These are phyloP conservation scores for Rachicladosporium sp. DNA, from an alignment of 2,329 filamentous ascomycete species.

Conservation along the genomic window DNA sequence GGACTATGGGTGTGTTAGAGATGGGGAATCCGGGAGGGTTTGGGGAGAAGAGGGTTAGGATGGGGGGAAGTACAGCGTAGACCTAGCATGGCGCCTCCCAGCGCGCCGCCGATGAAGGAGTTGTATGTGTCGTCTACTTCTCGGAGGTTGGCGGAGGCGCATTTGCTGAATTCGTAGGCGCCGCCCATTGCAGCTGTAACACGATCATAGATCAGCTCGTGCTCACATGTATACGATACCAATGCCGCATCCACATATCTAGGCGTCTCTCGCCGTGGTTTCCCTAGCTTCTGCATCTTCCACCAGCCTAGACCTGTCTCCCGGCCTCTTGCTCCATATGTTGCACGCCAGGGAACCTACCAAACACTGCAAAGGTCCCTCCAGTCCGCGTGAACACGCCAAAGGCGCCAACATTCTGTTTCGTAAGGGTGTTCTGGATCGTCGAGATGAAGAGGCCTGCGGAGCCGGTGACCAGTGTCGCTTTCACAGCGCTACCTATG, in stretches of 20 bases:
- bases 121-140: conserved; percentile 73
- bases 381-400: conserved; percentile 72
- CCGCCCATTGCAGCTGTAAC: conserved; percentile 56
- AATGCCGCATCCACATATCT: too few species aligned
- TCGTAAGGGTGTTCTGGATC: conserved; percentile 76
- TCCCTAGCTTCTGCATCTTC: too few species aligned
- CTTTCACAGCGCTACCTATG: conserved; percentile 52
- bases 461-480: conserved; percentile 51
- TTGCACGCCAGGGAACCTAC: conserved; percentile 29
- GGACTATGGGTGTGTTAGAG: conserved; percentile 17
- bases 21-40: too few species aligned
- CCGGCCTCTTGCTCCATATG: too few species aligned
- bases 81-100: conserved; percentile 60
- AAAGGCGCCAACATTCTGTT: conserved; percentile 67
- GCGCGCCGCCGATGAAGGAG: conserved; percentile 61
- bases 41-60: too few species aligned
- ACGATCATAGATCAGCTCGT: too few species aligned
- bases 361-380: conserved; percentile 55
- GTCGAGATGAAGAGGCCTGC: conserved; percentile 62
- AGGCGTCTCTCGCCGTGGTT: too few species aligned
- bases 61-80: conserved; percentile 49
- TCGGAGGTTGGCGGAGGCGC: conserved; percentile 70
- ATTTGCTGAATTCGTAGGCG: conserved; percentile 65
- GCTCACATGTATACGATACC: too few species aligned
- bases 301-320: too few species aligned